phyloP scores from a whole-genome alignment of 371 early-diverging fungal species.

The Mucor irregularis region DNA sequence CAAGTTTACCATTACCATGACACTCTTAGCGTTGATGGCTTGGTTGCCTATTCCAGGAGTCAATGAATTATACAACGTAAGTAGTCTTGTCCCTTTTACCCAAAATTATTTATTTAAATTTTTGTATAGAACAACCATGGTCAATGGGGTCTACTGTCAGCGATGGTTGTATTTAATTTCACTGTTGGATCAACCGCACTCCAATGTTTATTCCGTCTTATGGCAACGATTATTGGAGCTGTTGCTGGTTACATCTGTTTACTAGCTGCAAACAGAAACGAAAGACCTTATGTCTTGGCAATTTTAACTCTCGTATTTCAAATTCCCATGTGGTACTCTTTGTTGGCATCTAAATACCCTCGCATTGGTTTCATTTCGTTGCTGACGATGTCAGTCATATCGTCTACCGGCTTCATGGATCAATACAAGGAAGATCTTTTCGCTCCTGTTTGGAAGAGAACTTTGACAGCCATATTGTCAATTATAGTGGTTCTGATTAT shows the following conservation, averaged over 20 bases:
- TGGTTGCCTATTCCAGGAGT: slow-evolving; percentile 38
- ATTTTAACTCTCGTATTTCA: slow-evolving; percentile 32
- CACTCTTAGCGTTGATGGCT: slow-evolving; percentile 36
- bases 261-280: slow-evolving; percentile 27
- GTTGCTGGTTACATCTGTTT: slow-evolving; percentile 36
- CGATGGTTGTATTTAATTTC: slow-evolving; percentile 43
- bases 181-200: slow-evolving; percentile 38
- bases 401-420: slow-evolving; percentile 28
- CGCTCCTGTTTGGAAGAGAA: slow-evolving; percentile 38
- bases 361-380: slow-evolving; percentile 46
- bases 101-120: background rate
- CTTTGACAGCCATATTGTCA: slow-evolving; percentile 36
- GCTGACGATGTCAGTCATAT: slow-evolving; percentile 42
- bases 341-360: slow-evolving; percentile 30
- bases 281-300: slow-evolving; percentile 34
- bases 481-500: slow-evolving; percentile 38
- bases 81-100: background rate
- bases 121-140: slow-evolving; percentile 26
- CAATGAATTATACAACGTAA: slow-evolving; percentile 28
- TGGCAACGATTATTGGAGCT: slow-evolving; percentile 44
- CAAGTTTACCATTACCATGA: slow-evolving; percentile 34
- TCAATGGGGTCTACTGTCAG: slow-evolving; percentile 44
- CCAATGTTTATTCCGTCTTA: slow-evolving; percentile 33
- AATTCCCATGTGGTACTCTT: slow-evolving; percentile 39
- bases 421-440: slow-evolving; percentile 25